These are phyloP conservation scores for Ceratorhiza oryzae-sativae DNA, from an alignment of 1,284 basidiomycete genomes.

Conservation along the genomic window DNA sequence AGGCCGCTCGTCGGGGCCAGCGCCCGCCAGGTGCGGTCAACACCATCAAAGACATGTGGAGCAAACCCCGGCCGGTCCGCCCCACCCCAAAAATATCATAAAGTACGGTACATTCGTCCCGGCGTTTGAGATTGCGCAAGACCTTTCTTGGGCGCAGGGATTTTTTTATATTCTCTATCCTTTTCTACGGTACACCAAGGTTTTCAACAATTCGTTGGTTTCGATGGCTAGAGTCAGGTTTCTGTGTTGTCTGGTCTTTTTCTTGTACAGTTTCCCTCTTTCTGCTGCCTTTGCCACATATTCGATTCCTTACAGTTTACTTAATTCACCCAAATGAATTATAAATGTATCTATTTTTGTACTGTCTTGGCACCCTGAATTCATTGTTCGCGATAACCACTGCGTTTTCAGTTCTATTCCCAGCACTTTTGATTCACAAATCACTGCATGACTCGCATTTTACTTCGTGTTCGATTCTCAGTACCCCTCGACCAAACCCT, in stretches of 20 bases:
- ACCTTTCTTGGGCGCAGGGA: constrained; percentile 7
- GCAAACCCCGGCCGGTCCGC: background rate
- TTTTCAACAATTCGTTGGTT: background rate
- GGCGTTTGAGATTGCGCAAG: background rate
- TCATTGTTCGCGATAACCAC: background rate
- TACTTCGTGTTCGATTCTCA: too few species aligned
- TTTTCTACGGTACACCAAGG: background rate
- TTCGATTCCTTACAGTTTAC: background rate
- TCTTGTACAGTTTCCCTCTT: background rate
- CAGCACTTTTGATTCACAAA: too few species aligned
- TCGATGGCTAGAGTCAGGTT: background rate
- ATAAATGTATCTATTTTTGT: background rate
- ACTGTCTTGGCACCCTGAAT: constrained; percentile 3
- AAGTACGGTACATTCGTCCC: background rate
- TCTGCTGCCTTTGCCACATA: background rate
- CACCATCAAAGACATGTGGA: constrained; percentile 23
- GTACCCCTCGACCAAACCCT: too few species aligned
- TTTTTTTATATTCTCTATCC: background rate
- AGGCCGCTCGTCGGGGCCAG: constrained; percentile 16
- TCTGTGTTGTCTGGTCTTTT: background rate
- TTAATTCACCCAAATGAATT: constrained; percentile 2
- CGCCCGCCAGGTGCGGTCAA: background rate
- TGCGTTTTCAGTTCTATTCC: too few species aligned
- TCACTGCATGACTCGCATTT: too few species aligned
- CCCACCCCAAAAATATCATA: background rate